A percentile compares a stretch with the other conserved stretches of the same genome.
phyloP scores from a whole-genome alignment of 2,329 filamentous ascomycete genomes.

The Cadophora malorum region DNA sequence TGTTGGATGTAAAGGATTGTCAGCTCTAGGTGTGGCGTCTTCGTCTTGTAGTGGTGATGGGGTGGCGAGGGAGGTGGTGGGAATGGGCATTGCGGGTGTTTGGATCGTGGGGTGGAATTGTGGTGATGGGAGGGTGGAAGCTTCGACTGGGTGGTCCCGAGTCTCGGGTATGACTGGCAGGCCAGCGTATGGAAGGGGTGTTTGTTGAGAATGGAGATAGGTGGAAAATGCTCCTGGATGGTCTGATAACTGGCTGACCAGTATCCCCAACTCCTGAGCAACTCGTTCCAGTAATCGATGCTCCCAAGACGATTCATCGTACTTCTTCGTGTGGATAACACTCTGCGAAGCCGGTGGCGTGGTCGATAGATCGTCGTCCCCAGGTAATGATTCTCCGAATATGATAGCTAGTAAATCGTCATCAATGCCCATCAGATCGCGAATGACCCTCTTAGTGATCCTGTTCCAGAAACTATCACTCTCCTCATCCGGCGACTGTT shows the following conservation, averaged over 20 bases:
- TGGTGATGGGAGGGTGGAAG: conserved; percentile 28
- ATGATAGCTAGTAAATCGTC: conserved; percentile 84
- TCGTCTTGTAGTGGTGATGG: conserved; percentile 22
- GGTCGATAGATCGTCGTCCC: conserved; percentile 47
- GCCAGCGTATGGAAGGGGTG: conserved; percentile 77
- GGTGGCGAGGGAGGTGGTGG: conserved; percentile 27
- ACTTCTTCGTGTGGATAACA: conserved; percentile 25
- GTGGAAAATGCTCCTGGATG: conserved; percentile 90
- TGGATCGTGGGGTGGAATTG: conserved; percentile 42
- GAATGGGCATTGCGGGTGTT: conserved; percentile 37
- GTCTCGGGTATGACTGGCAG: conserved; percentile 69
- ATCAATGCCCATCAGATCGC: conserved; percentile 89
- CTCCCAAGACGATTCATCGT: conserved; percentile 67
- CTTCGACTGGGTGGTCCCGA: conserved; percentile 35
- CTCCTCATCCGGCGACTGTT: conserved; percentile 52
- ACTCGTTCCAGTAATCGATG: conserved; percentile 81
- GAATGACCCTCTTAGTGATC: conserved; percentile 84
- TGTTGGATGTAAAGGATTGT: conserved; percentile 26
- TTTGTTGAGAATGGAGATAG: conserved; percentile 70
- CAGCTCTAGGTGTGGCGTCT: conserved; percentile 38
- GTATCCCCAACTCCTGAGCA: conserved; percentile 81
- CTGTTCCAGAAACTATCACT: conserved; percentile 78
- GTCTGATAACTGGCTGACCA: conserved; percentile 83
- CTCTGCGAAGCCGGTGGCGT: conserved; percentile 34
- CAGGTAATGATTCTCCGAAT: conserved; percentile 78